Conservation (phyloP, 192 early-diverging fungal species). For the Rhizophagus prolifer region DNA sequence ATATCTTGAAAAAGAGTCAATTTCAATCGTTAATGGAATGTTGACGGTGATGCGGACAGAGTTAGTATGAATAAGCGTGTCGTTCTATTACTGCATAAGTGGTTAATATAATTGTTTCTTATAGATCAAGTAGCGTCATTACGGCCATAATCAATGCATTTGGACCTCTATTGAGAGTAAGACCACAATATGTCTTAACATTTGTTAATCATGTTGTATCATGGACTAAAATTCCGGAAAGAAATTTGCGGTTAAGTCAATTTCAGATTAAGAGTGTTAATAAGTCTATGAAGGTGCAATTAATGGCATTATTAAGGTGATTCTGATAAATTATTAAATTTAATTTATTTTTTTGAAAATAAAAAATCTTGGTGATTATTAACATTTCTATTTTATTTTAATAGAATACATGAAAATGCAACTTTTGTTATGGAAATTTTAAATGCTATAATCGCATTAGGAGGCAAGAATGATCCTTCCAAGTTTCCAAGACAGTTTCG, state of each 20-base stretch:
- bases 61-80: slow-evolving; percentile 4
- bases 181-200: slow-evolving; percentile 35
- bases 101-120: neutral
- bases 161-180: slow-evolving; percentile 31
- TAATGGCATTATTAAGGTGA: slow-evolving; percentile 40
- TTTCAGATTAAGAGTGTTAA: slow-evolving; percentile 34
- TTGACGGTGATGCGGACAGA: slow-evolving; percentile 17
- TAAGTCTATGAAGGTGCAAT: slow-evolving; percentile 34
- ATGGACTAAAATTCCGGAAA: slow-evolving; percentile 31
- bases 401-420: slow-evolving; percentile 2
- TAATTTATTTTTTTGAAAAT: neutral
- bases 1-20: slow-evolving; percentile 34
- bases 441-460: slow-evolving; percentile 12
- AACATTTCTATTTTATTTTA: neutral
- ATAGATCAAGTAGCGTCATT: slow-evolving; percentile 33
- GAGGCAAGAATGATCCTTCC: slow-evolving; percentile 19
- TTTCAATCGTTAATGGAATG: slow-evolving; percentile 33
- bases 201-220: slow-evolving; percentile 26
- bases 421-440: slow-evolving; percentile 7
- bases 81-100: neutral
- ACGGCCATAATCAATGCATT: slow-evolving; percentile 43
- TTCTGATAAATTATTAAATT: neutral
- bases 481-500: slow-evolving; percentile 29
- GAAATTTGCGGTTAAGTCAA: slow-evolving; percentile 17
- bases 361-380: neutral